Base-by-base conservation (phyloP, 768 basidiomycete species). In the Tulasnella sp. region DNA sequence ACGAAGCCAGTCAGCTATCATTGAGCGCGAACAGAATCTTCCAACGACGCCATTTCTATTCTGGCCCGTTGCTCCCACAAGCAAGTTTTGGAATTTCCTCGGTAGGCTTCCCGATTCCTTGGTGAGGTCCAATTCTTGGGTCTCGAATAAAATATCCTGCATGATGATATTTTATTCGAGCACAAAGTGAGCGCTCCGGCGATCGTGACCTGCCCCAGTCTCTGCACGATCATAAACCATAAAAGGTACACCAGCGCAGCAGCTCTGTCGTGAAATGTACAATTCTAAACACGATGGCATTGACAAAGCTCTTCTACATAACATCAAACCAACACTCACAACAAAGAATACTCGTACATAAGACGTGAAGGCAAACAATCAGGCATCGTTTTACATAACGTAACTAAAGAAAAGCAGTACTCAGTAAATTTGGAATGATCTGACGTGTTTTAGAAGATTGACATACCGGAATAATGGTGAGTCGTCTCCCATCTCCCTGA, bases 401-500 rank as follows among this genome's bases (percentile, higher is more conserved):
- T 49, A 49, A 22, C 49, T 49, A 49, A n/a, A 49, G 49, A n/a
- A 49, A 40, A 49, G 7, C 15, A 45, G 11, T n/a, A n/a, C n/a
- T n/a, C n/a, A n/a, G 7, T 45, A 19, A 45, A 5, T 14, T 45
- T 6, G 15, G 42, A 17, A 45, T 17, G 15, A 14, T 45, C 15
- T 45, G 5, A 45, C 15, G 19, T 45, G 15, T 17, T 1, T 49
- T 9, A n/a, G 22, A n/a, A 49, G n/a, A 9, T n/a, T 6, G 22
- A n/a, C 49, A n/a, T 49, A 49, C 49, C 49, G 49, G 49, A 73
- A 90, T 45, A 90, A 82, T 58, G 89, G 89, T 75, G 87, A 88
- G 49, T 85, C 82, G 77, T 87, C 87, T 7, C 88, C 89, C 81
- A 89, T 82, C 6, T 87, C 81, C 42, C 80, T 82, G 78, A 86